A percentile compares a stretch with the other conserved stretches of the same genome.
Evolutionary conservation across 805 yeast genomes (phyloP).

Genomic region (Millerozyma acaciae): DNA sequence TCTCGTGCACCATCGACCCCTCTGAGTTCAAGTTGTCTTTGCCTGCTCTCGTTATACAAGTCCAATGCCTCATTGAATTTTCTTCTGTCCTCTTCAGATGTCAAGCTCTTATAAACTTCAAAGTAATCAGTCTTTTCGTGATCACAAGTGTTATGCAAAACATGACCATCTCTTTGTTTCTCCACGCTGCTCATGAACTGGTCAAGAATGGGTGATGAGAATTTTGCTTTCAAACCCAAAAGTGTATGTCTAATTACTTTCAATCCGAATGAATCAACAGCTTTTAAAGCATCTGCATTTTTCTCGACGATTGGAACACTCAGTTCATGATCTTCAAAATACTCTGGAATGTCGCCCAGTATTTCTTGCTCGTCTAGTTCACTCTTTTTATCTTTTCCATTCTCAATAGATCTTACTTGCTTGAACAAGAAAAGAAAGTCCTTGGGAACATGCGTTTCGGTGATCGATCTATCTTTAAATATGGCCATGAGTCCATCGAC

Average conservation of each 20-base stretch:
- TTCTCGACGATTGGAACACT: conserved; percentile 45
- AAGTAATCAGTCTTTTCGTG: conserved; percentile 58
- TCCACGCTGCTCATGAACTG: conserved; percentile 26
- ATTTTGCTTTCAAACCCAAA: conserved; percentile 35
- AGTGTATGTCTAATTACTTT: conserved; percentile 75
- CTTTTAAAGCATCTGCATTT: conserved; percentile 48
- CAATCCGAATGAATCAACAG: conserved; percentile 77
- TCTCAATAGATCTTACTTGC: conserved; percentile 17
- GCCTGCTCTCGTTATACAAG: conserved; percentile 69
- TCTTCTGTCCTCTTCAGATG: conserved; percentile 37
- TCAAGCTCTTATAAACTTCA: conserved; percentile 54
- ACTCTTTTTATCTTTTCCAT: conserved; percentile 2
- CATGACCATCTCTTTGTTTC: conserved; percentile 20
- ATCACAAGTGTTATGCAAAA: conserved; percentile 27
- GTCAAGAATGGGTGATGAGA: conserved; percentile 16
- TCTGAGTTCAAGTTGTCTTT: conserved; percentile 66
- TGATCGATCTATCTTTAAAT: conserved; percentile 21
- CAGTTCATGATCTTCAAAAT: conserved; percentile 27
- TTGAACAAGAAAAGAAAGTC: conserved; percentile 30
- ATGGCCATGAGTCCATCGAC: conserved; percentile 40
- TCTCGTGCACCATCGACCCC: conserved; percentile 83
- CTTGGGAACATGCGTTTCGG: conserved; percentile 28
- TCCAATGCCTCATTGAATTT: conserved; percentile 67
- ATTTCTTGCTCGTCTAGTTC: conserved; percentile 9
- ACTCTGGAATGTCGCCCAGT: conserved; percentile 23